Evolutionary conservation across 2,329 filamentous ascomycete genomes (phyloP), one percentile per base, ranked within the genome.

Genomic region (Thielaviopsis musarum): DNA sequence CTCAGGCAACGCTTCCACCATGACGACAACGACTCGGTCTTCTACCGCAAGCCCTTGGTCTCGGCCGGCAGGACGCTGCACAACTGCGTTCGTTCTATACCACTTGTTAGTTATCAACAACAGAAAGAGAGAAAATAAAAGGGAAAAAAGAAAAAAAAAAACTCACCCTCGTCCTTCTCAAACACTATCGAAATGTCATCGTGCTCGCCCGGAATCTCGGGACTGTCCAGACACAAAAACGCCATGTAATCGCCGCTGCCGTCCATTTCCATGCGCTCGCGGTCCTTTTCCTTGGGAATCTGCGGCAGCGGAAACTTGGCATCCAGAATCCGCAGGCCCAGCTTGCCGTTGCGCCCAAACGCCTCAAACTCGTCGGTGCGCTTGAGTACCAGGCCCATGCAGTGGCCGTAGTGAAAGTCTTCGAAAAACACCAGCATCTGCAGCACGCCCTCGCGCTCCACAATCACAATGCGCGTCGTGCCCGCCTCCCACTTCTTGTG

Each of bases 401-500:
- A 88, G 64, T 88, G 83, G 3, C 90, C 89, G 66, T 95, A 87
- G 52, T 81, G 82, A 70, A 95, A 95, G 62, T 91, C 87, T 64
- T 89, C 84, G 69, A 95, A 93, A 72, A 95, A 96, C 2, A 84
- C 89, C 22, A 94, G 73, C 30, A 96, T 74, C 69, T 95, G 88
- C 22, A 87, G 71, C 15, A 86, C 79, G 66, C 83, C 87, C 63
- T 90, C 87, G 64, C 85, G 84, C 64, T 82, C 77, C 41, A 95
- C 82, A 45, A 95, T 77, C 68, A 95, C 90, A 7, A 95, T 75
- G 41, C 91, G 82, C 9, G 88, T 88, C 45, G 78, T 79, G n/a
- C 78, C 82, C 2, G 90, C 87, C 67, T 94, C 89, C 88, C 88
- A 94, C 70, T 93, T 93, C 73, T 95, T 95, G 73, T 94, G 87